A percentile compares a stretch with the other conserved stretches of the same genome.
Conservation (phyloP, 495 filamentous ascomycete species). For the Penicillium egyptiacum region DNA sequence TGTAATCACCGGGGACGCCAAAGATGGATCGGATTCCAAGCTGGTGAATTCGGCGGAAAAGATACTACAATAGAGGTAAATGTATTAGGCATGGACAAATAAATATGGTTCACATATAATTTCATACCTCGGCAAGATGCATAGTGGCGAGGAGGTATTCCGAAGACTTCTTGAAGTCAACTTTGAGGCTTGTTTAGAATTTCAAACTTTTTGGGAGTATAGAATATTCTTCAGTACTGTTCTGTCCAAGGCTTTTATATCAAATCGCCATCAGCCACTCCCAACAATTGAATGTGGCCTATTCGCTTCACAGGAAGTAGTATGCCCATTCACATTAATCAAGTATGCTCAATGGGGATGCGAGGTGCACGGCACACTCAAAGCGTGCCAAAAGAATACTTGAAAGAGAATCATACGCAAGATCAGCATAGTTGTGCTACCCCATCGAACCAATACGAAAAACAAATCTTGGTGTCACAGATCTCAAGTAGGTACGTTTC, state of each 20-base stretch:
- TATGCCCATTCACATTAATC: too few species aligned
- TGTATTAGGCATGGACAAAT: neutral
- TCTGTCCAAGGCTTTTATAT: neutral
- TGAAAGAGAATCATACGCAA: neutral
- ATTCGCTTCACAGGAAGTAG: too few species aligned
- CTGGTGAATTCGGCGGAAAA: slow-evolving; percentile 68
- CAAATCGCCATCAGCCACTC: too few species aligned
- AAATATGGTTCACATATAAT: neutral
- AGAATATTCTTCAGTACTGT: neutral
- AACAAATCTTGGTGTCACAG: neutral
- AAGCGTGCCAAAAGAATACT: neutral
- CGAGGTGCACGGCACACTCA: neutral
- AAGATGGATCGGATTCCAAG: slow-evolving; percentile 64
- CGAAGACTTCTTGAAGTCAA: neutral
- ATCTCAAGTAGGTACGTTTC: neutral
- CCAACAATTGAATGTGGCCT: too few species aligned
- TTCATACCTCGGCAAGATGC: slow-evolving; percentile 4
- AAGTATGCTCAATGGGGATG: too few species aligned
- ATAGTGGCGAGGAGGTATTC: neutral
- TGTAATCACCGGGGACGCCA: slow-evolving; percentile 74
- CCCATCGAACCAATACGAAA: too few species aligned
- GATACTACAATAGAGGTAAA: slow-evolving; percentile 43
- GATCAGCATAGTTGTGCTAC: neutral
- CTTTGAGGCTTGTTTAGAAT: neutral
- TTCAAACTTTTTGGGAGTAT: neutral